Percentiles rank a stretch among this genome's conserved stretches.
Conservation (phyloP, 371 early-diverging fungal genomes). For the Fennellomyces sp. region DNA sequence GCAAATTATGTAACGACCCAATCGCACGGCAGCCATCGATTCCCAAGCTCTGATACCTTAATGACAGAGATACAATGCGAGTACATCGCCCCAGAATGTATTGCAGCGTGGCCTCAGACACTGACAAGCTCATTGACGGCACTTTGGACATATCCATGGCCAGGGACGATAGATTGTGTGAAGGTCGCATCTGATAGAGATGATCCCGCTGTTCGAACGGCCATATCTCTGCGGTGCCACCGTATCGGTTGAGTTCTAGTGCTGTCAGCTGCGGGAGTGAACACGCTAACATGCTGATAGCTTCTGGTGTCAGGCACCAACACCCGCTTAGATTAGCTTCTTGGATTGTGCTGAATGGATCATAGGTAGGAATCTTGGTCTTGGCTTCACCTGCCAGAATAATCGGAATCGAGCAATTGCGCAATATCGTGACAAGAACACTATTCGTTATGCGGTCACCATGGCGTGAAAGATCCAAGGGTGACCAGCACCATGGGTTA, state of each 20-base stretch:
- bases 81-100: conserved; percentile 7
- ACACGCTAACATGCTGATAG: conserved; percentile 23
- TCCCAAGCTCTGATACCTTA: conserved; percentile 37
- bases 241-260: conserved; percentile 30
- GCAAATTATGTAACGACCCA: conserved; percentile 13
- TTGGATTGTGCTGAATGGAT: background rate
- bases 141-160: conserved; percentile 39
- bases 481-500: conserved; percentile 36
- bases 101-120: conserved; percentile 23
- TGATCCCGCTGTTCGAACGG: conserved; percentile 40
- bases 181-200: conserved; percentile 41
- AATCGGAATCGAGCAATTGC: conserved; percentile 20
- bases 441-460: conserved; percentile 20
- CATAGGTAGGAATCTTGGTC: background rate
- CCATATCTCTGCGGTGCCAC: background rate
- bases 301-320: conserved; percentile 26
- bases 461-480: conserved; percentile 35
- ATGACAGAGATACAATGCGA: conserved; percentile 22
- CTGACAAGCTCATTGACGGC: conserved; percentile 14
- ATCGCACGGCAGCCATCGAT: conserved; percentile 11
- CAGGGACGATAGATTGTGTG: conserved; percentile 35
- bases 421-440: conserved; percentile 26
- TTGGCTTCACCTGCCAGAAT: background rate
- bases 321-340: conserved; percentile 40
- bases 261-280: conserved; percentile 22